Percentiles rank a stretch among this genome's conserved stretches.
phyloP scores from a whole-genome alignment of 352 stramenopile genomes.

The Thraustochytrium aureum region DNA sequence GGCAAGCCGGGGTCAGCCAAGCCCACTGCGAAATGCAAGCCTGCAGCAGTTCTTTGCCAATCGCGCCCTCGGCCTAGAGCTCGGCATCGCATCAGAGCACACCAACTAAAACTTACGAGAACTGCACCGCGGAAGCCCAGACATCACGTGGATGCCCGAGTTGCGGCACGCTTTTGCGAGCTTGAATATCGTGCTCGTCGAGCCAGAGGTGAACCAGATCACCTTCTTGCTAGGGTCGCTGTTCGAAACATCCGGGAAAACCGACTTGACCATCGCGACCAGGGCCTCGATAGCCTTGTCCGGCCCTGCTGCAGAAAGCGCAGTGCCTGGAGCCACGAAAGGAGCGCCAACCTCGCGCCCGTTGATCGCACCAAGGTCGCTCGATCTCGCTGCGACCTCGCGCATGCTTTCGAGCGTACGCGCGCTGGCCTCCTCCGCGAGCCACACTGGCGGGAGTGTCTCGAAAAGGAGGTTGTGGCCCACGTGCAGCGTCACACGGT shows the following conservation, averaged over 20 bases:
- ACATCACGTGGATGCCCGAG: background rate
- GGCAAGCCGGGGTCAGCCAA: too few relatives aligned
- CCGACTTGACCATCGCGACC: background rate
- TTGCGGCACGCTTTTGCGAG: background rate
- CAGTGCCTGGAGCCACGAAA: background rate
- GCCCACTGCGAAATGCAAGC: too few relatives aligned
- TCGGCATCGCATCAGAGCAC: background rate
- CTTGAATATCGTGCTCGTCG: background rate
- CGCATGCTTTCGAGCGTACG: background rate
- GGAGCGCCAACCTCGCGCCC: background rate
- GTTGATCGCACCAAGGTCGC: background rate
- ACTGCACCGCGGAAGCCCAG: background rate
- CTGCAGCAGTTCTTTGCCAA: too few relatives aligned
- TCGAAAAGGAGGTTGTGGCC: background rate
- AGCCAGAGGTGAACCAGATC: background rate
- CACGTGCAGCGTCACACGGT: background rate
- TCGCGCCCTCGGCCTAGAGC: too few relatives aligned
- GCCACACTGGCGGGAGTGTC: background rate
- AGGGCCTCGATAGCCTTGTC: background rate
- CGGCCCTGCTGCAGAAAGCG: background rate
- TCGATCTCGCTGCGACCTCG: background rate
- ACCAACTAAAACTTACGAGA: too few relatives aligned
- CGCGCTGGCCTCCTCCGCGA: background rate
- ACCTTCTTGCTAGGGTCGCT: background rate
- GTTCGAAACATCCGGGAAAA: background rate